These are phyloP conservation scores for Salix arbutifolia DNA, from an alignment of 345 rosid species.

Conservation along the genomic window DNA sequence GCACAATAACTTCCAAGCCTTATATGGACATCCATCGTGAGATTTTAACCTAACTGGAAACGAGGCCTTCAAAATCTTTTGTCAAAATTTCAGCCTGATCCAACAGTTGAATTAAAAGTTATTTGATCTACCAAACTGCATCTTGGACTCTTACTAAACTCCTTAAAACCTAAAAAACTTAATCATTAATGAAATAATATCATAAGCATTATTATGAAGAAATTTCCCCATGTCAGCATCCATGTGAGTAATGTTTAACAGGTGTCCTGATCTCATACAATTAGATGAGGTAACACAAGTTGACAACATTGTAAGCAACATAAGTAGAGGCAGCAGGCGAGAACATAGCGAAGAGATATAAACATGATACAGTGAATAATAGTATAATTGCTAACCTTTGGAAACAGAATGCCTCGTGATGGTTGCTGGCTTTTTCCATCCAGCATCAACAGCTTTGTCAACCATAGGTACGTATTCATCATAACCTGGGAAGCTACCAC, in stretches of 20 bases:
- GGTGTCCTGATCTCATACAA: background rate
- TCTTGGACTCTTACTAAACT: no score
- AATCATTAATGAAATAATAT: no score
- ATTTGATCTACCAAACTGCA: no score
- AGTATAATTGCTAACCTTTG: slow-evolving; percentile 43
- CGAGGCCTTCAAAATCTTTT: no score
- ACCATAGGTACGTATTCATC: slow-evolving; percentile 99
- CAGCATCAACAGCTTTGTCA: slow-evolving; percentile 89
- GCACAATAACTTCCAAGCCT: no score
- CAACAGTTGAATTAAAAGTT: no score
- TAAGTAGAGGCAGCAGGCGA: background rate
- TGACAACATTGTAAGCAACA: background rate
- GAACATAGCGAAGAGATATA: background rate
- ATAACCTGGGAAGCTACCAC: slow-evolving; percentile 71
- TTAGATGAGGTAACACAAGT: background rate
- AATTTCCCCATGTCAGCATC: no score
- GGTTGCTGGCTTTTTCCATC: slow-evolving; percentile 70
- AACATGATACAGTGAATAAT: background rate
- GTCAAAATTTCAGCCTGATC: no score
- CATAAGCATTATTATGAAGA: no score
- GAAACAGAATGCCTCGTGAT: slow-evolving; percentile 41
- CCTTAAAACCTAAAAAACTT: no score
- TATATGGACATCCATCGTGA: no score
- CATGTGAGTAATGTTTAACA: background rate
- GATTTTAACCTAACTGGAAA: no score